phyloP scores from a whole-genome alignment of 2,329 filamentous ascomycete genomes.

The Penicillium brasilianum region DNA sequence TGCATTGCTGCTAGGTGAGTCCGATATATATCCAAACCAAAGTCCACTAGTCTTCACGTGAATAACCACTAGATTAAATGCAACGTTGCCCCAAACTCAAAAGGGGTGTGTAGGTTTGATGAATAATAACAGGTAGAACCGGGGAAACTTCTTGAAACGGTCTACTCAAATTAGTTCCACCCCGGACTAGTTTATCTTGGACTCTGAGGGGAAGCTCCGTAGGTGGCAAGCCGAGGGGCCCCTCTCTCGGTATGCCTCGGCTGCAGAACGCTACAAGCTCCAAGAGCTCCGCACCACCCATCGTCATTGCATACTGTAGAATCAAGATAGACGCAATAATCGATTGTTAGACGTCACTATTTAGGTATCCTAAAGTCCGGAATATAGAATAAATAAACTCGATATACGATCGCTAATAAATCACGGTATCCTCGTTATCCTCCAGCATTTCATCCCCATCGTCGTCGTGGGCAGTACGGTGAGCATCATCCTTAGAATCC shows the following conservation, averaged over 20 bases:
- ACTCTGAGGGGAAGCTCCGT: background rate
- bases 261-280: slow-evolving; percentile 12
- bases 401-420: slow-evolving; percentile 64
- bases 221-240: slow-evolving; percentile 10
- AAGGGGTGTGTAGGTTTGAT: background rate
- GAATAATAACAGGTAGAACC: background rate
- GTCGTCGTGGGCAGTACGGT: slow-evolving; percentile 58
- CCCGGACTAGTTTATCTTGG: background rate
- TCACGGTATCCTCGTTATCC: slow-evolving; percentile 87
- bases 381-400: slow-evolving; percentile 2
- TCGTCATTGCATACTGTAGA: background rate
- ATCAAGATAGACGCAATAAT: background rate
- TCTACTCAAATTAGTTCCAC: background rate
- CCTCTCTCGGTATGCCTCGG: slow-evolving; percentile 21
- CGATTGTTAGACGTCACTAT: background rate
- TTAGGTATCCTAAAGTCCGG: background rate
- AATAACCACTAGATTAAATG: background rate
- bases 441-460: slow-evolving; percentile 78
- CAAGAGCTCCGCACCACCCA: background rate
- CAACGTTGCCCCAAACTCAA: background rate
- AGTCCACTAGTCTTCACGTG: slow-evolving; percentile 5
- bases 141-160: too few relatives aligned
- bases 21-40: slow-evolving; percentile 14
- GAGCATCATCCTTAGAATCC: slow-evolving; percentile 49
- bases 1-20: background rate